These are phyloP conservation scores for Penicillium sp. DNA, from an alignment of 2,329 filamentous ascomycete genomes.

Conservation along the genomic window DNA sequence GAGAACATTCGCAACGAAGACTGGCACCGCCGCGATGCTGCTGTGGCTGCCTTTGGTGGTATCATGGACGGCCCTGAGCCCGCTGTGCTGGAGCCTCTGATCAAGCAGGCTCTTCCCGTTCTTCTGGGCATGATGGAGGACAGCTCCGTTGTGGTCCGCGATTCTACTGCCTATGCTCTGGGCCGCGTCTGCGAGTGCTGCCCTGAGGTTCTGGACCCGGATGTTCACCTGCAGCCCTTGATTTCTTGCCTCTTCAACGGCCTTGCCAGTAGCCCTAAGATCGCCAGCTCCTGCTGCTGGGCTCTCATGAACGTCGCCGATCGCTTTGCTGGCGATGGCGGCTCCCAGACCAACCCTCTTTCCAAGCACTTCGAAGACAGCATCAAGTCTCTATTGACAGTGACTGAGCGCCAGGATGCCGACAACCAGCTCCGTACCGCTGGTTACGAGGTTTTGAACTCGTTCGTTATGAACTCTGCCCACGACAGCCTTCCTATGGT, in stretches of 20 bases:
- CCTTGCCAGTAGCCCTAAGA: slow-evolving; percentile 87
- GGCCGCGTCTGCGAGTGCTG: slow-evolving; percentile 95
- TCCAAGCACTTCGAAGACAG: slow-evolving; percentile 93
- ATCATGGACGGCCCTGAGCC: slow-evolving; percentile 99
- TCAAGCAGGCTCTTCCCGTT: slow-evolving; percentile 91
- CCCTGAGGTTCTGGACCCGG: slow-evolving; percentile 85
- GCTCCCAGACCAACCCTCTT: slow-evolving; percentile 75
- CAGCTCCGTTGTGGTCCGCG: slow-evolving; percentile 82
- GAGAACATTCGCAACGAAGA: slow-evolving; percentile 84
- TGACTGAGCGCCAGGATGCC: slow-evolving; percentile 78
- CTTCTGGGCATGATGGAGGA: slow-evolving; percentile 94
- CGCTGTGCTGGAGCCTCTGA: slow-evolving; percentile 84
- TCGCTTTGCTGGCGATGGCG: slow-evolving; percentile 84
- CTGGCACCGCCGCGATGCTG: slow-evolving; percentile 93
- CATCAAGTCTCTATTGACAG: slow-evolving; percentile 77
- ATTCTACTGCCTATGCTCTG: slow-evolving; percentile 93
- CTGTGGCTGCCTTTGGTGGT: slow-evolving; percentile 93
- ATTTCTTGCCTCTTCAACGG: slow-evolving; percentile 89
- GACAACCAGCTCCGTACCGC: slow-evolving; percentile 91
- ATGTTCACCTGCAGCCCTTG: slow-evolving; percentile 76
- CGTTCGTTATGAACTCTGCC: slow-evolving; percentile 88
- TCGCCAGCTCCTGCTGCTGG: slow-evolving; percentile 98
- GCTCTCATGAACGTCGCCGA: slow-evolving; percentile 97
- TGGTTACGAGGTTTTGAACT: slow-evolving; percentile 94
- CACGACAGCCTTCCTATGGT: slow-evolving; percentile 80